A percentile compares a stretch with the other conserved stretches of the same genome.
Conservation (phyloP, 2,329 filamentous ascomycete genomes). For the Calonectria naviculata region DNA sequence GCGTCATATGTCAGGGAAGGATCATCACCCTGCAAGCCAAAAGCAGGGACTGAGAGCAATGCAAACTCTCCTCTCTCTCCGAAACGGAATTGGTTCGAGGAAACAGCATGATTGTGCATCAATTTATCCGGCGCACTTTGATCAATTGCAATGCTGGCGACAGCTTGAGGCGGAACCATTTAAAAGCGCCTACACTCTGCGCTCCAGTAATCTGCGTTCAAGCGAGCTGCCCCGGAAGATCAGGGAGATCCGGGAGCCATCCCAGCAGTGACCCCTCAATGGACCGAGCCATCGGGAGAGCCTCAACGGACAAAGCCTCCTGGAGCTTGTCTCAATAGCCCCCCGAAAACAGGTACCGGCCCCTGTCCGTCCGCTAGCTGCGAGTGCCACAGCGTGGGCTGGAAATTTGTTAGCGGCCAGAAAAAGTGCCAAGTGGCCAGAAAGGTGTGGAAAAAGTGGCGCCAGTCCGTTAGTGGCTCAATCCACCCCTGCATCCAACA, state of each 20-base stretch:
- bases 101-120: neutral
- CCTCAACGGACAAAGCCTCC: slow-evolving; percentile 6
- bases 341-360: neutral
- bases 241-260: neutral
- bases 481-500: slow-evolving; percentile 35
- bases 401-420: slow-evolving; percentile 27
- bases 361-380: slow-evolving; percentile 1
- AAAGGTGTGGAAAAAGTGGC: slow-evolving; percentile 30
- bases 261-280: slow-evolving; percentile 1
- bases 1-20: neutral
- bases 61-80: neutral
- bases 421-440: slow-evolving; percentile 34
- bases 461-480: slow-evolving; percentile 14
- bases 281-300: slow-evolving; percentile 8
- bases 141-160: neutral
- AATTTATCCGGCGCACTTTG: too few species aligned
- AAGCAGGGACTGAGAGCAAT: neutral
- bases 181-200: neutral
- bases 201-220: neutral
- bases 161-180: neutral
- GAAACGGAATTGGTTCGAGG: neutral
- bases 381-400: slow-evolving; percentile 5
- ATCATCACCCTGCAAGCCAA: neutral
- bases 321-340: neutral
- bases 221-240: neutral